Evolutionary conservation across 257 asterid genomes (phyloP).

Genomic region (Solanum sejunctum): DNA sequence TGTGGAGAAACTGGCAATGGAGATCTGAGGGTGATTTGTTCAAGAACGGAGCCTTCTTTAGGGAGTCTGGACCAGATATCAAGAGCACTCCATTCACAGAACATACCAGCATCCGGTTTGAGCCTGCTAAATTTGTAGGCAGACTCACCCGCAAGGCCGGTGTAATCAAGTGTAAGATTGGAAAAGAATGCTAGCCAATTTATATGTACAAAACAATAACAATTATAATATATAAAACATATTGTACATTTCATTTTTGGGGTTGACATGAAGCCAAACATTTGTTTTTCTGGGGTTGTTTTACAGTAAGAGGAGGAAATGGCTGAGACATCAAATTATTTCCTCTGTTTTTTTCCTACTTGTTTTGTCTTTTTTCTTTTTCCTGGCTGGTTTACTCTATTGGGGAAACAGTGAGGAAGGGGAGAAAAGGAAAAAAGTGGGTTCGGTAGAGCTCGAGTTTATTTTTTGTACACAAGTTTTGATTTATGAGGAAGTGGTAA

Average conservation of each 20-base stretch:
- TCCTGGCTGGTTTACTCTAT: not conserved
- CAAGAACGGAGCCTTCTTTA: constrained; percentile 57
- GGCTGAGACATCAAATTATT: not conserved
- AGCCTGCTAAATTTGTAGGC: constrained; percentile 51
- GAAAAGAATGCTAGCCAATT: constrained; percentile 10
- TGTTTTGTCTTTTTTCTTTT: not conserved
- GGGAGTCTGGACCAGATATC: constrained; percentile 41
- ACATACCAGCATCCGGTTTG: constrained; percentile 18
- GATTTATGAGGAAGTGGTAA: not conserved
- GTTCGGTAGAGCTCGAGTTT: not conserved
- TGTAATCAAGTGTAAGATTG: constrained; percentile 33
- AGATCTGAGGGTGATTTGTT: constrained; percentile 60
- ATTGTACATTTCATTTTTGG: not conserved
- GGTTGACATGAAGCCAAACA: not conserved
- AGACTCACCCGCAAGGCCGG: constrained; percentile 62
- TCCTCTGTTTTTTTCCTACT: not conserved
- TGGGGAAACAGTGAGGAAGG: not conserved
- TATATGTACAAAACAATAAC: not conserved
- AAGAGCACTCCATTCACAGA: constrained; percentile 7
- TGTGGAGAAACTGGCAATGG: constrained; percentile 70
- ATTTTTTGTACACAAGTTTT: not conserved
- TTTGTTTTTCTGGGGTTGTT: not conserved
- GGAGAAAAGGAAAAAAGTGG: not conserved
- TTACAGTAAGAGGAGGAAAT: not conserved
- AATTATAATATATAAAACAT: not conserved